Percentiles rank a stretch among this genome's conserved stretches.
These are phyloP conservation scores for Phytophthora macrochlamydospora DNA, from an alignment of 352 stramenopile species.

Conservation along the genomic window DNA sequence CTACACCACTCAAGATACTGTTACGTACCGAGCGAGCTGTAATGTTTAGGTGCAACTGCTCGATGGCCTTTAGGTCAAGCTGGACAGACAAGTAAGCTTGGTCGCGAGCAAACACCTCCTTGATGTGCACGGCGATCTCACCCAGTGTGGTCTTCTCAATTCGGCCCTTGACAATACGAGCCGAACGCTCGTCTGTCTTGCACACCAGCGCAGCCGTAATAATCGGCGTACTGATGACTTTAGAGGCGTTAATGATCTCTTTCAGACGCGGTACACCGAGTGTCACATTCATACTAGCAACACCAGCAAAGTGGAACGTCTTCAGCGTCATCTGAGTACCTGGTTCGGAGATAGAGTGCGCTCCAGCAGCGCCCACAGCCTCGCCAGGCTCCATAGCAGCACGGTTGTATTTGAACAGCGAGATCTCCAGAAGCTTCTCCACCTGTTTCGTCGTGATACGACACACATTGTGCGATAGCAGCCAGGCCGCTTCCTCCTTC, in stretches of 20 bases:
- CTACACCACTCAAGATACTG: constrained; percentile 91
- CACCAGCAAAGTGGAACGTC: constrained; percentile 99
- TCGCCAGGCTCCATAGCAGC: constrained; percentile 95
- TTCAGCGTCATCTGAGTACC: constrained; percentile 97
- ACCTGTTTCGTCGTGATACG: constrained; percentile 87
- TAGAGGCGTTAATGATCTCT: constrained; percentile 97
- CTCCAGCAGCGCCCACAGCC: constrained; percentile 96
- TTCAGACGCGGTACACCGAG: constrained; percentile 99
- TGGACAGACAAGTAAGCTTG: constrained; percentile 97
- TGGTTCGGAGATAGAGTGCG: constrained; percentile 97
- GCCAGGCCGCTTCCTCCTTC: constrained; percentile 76
- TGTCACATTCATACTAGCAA: constrained; percentile 99
- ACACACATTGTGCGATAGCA: constrained; percentile 92
- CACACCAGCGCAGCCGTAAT: constrained; percentile 98
- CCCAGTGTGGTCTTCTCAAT: constrained; percentile 99
- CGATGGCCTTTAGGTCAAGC: constrained; percentile 96
- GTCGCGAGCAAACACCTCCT: constrained; percentile 96
- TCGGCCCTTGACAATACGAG: constrained; percentile 97
- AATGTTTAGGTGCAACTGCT: constrained; percentile 97
- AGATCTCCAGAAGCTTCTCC: constrained; percentile 77
- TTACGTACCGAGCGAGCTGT: constrained; percentile 90
- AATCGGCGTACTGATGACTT: constrained; percentile 99
- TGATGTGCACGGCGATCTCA: constrained; percentile 96
- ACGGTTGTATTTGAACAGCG: constrained; percentile 87
- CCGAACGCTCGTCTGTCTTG: constrained; percentile 96